Evolutionary conservation across 495 filamentous ascomycete species (phyloP), one percentile per base, ranked within the genome.

Genomic region (Talaromyces proteolyticus): DNA sequence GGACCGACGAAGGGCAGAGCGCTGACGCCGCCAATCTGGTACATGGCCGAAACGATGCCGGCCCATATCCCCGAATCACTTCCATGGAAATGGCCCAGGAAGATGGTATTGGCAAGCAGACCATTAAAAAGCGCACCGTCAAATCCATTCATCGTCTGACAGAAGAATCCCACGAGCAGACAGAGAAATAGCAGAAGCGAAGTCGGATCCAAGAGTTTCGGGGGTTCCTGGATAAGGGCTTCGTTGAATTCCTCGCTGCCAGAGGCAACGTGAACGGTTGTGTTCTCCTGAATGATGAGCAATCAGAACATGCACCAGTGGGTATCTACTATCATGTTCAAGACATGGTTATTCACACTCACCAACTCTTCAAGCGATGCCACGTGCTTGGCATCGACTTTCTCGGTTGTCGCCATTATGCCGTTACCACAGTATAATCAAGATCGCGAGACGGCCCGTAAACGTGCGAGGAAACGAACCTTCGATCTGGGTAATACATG

Each of bases 41-140:
- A 82, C 66, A 81, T 79, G 41, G 72, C 72, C 11, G 73, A 75
- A 5, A 82, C 73, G 14, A 82, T 73, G 18, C 75, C 76, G 2
- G 78, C 76, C 42, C 62, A 53, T 8, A 53, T 58, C 8, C 67
- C 61, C 0, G 59, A 64, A 44, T 59, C 54, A 38, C 26, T 26
- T 51, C 66, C 66, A 16, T 63, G 63, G 51, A 72, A 70, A 38
- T 65, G 66, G 2, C 42, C 39, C n/a, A 62, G 62, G 46, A 69
- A 70, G 19, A 61, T 52, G 4, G 53, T 37, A 52, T 69, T 66
- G 29, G 52, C 56, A 37, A 67, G 64, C 51, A 70, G 63, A 21
- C 59, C 57, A 42, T 60, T 59, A 56, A 79, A 76, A 8, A 78
- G 48, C 29, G 66, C 66, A 1, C 72, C 69, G 43, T 79, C 76